Conservation (phyloP, 768 basidiomycete species). For the Russula sp. region DNA sequence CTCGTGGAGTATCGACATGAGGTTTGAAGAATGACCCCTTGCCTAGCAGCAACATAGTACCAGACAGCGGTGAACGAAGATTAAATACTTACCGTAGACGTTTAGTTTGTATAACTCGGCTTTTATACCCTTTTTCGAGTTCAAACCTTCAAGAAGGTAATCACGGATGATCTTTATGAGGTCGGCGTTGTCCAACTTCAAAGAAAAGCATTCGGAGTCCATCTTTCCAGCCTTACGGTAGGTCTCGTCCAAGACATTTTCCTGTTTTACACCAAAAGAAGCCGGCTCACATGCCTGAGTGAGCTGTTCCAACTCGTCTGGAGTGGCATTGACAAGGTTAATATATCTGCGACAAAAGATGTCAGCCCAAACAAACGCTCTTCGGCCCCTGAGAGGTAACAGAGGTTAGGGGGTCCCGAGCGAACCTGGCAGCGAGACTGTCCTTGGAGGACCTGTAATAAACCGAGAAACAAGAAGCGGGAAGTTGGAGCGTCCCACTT, state of each 20-base stretch:
- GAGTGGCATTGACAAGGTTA: too few relatives aligned
- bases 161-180: not conserved
- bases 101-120: not conserved
- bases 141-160: not conserved
- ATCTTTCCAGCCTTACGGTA: conserved; percentile 3
- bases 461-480: not conserved
- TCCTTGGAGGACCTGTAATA: not conserved
- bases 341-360: too few relatives aligned
- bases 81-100: not conserved
- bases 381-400: too few relatives aligned
- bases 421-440: not conserved
- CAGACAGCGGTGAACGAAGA: not conserved
- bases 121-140: not conserved
- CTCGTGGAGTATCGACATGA: not conserved
- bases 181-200: not conserved
- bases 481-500: not conserved
- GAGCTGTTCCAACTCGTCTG: conserved; percentile 3
- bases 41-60: not conserved
- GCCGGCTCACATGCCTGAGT: conserved; percentile 3
- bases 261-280: not conserved
- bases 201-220: not conserved
- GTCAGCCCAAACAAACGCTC: not conserved
- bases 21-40: conserved; percentile 4
- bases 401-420: too few relatives aligned
- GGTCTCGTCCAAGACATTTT: not conserved